Evolutionary conservation across 352 stramenopile genomes (phyloP).

Genomic region (Aphanomyces astaci): DNA sequence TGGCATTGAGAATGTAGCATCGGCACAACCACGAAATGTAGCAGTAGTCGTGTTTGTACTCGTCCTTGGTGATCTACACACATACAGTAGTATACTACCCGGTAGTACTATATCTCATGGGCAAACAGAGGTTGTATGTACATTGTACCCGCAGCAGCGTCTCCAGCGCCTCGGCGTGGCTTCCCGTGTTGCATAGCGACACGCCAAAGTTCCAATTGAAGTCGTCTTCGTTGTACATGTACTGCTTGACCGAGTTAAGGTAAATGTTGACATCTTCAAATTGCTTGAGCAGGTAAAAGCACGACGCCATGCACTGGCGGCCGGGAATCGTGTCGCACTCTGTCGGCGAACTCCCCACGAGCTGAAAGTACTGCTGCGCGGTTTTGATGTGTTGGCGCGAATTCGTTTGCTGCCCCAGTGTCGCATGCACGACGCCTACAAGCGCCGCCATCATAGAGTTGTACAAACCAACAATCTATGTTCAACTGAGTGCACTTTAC

Average conservation of each 20-base stretch:
- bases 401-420: slow-evolving; percentile 80
- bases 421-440: slow-evolving; percentile 88
- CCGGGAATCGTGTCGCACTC: slow-evolving; percentile 97
- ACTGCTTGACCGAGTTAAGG: slow-evolving; percentile 93
- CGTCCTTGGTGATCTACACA: slow-evolving; percentile 55
- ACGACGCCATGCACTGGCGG: slow-evolving; percentile 95
- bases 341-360: slow-evolving; percentile 88
- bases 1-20: slow-evolving; percentile 94
- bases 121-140: too few relatives aligned
- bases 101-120: too few relatives aligned
- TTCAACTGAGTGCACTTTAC: too few relatives aligned
- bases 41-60: slow-evolving; percentile 90
- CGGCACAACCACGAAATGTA: slow-evolving; percentile 87
- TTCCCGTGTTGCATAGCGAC: slow-evolving; percentile 84
- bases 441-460: too few relatives aligned
- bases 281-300: slow-evolving; percentile 94
- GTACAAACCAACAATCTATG: too few relatives aligned
- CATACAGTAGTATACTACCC: too few relatives aligned
- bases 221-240: slow-evolving; percentile 94
- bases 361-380: slow-evolving; percentile 90
- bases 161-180: slow-evolving; percentile 91
- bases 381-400: slow-evolving; percentile 90
- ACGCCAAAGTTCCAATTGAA: slow-evolving; percentile 98
- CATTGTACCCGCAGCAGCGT: slow-evolving; percentile 88
- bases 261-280: slow-evolving; percentile 98